phyloP scores from a whole-genome alignment of 2,329 filamentous ascomycete genomes.

The Aspergillus sp. region DNA sequence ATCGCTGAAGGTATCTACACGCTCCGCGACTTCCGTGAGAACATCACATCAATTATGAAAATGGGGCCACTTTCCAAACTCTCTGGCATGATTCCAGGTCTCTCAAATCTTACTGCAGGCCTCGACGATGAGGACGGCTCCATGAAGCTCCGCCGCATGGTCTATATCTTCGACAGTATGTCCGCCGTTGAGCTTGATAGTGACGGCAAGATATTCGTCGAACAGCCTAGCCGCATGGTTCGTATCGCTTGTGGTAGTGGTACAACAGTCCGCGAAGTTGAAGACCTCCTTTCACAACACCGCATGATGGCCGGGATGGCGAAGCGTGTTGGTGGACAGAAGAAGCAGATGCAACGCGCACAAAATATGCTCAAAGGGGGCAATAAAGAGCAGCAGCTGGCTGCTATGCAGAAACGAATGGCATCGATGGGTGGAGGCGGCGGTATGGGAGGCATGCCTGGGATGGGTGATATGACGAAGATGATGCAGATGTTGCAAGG shows the following conservation, averaged over 20 bases:
- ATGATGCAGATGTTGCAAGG: slow-evolving; percentile 95
- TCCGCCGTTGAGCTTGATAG: slow-evolving; percentile 92
- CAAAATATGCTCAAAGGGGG: slow-evolving; percentile 87
- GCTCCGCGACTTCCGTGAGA: slow-evolving; percentile 88
- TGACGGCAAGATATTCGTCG: slow-evolving; percentile 90
- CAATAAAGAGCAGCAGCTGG: slow-evolving; percentile 90
- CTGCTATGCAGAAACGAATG: slow-evolving; percentile 94
- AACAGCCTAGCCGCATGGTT: slow-evolving; percentile 90
- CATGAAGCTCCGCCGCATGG: slow-evolving; percentile 92
- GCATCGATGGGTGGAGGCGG: slow-evolving; percentile 82
- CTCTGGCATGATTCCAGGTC: slow-evolving; percentile 96
- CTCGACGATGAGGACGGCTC: slow-evolving; percentile 98
- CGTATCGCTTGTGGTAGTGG: slow-evolving; percentile 86
- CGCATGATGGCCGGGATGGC: slow-evolving; percentile 99
- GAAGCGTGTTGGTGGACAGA: slow-evolving; percentile 96
- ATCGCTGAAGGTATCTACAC: slow-evolving; percentile 97
- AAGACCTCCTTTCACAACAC: slow-evolving; percentile 96
- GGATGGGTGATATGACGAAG: slow-evolving; percentile 86
- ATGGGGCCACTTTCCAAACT: slow-evolving; percentile 98
- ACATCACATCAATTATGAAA: slow-evolving; percentile 98
- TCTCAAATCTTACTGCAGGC: slow-evolving; percentile 88
- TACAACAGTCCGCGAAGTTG: slow-evolving; percentile 87
- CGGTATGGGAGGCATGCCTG: slow-evolving; percentile 68
- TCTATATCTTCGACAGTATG: slow-evolving; percentile 99
- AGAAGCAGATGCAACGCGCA: slow-evolving; percentile 95